These are phyloP conservation scores for Claviceps pazoutovae DNA, from an alignment of 2,329 filamentous ascomycete genomes.

Conservation along the genomic window DNA sequence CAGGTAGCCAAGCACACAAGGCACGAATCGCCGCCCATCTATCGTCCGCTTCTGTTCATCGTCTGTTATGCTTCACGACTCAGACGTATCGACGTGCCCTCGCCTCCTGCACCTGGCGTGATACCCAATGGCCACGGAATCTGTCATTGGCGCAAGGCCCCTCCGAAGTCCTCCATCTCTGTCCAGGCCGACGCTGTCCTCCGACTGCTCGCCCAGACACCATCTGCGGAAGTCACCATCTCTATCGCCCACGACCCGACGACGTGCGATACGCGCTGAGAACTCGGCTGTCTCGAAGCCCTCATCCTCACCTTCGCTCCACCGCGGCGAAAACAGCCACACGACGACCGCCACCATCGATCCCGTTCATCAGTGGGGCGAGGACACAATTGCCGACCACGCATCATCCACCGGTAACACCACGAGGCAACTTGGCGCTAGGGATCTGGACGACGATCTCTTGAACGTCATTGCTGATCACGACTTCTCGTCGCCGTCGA, in stretches of 20 bases:
- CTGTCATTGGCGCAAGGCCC: neutral
- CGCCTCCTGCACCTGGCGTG: neutral
- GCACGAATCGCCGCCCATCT: neutral
- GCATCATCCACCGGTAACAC: neutral
- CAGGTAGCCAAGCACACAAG: no score
- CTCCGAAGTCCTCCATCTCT: neutral
- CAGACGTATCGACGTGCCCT: neutral
- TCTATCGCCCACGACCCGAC: neutral
- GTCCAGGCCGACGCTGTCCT: conserved; percentile 1
- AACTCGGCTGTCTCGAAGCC: neutral
- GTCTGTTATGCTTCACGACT: neutral
- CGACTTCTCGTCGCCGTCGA: conserved; percentile 23
- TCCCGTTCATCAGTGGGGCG: conserved; percentile 3
- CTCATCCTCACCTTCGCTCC: neutral
- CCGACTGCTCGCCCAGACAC: conserved; percentile 6
- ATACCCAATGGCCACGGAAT: neutral
- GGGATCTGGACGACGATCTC: conserved; percentile 11
- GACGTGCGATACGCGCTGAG: neutral
- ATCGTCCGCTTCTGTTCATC: neutral
- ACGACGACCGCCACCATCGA: neutral
- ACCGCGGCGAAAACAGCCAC: neutral
- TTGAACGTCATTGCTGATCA: conserved; percentile 14
- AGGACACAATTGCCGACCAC: conserved; percentile 6
- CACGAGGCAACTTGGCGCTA: neutral
- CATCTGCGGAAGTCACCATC: conserved; percentile 1